phyloP scores from a whole-genome alignment of 805 yeast genomes.

The Candida incommunis region DNA sequence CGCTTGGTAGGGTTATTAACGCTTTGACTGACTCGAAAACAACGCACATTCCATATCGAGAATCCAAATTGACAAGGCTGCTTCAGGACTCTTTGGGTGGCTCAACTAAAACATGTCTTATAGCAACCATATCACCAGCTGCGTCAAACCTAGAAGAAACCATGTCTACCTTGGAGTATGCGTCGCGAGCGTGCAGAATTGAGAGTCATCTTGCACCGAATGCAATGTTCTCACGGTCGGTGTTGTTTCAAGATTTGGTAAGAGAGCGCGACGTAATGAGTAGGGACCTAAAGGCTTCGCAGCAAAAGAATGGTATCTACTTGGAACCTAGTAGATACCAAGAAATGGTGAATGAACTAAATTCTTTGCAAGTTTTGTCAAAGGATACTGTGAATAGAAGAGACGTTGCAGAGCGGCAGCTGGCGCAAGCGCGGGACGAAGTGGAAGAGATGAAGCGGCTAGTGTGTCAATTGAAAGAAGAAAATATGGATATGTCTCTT shows the following conservation, averaged over 20 bases:
- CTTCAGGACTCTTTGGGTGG: constrained; percentile 74
- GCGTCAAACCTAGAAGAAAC: constrained; percentile 61
- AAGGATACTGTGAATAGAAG: background rate
- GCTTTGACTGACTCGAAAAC: constrained; percentile 58
- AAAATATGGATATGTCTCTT: background rate
- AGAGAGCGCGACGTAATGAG: background rate
- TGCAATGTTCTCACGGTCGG: background rate
- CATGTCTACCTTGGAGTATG: constrained; percentile 60
- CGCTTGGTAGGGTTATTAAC: constrained; percentile 70
- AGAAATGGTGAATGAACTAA: background rate
- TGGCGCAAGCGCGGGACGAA: background rate
- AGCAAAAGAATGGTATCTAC: background rate
- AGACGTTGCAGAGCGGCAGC: background rate
- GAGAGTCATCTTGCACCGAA: constrained; percentile 8
- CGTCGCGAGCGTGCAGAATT: constrained; percentile 60
- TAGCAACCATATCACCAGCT: constrained; percentile 68
- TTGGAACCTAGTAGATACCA: background rate
- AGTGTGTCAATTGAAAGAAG: background rate
- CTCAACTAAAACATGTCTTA: constrained; percentile 59
- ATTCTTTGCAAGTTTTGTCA: background rate
- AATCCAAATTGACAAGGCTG: constrained; percentile 64
- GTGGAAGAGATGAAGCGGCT: background rate
- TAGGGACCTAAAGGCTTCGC: background rate
- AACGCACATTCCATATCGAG: constrained; percentile 59
- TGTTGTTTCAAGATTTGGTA: background rate